Base-by-base conservation (phyloP, 352 stramenopile species). In the Phytophthora niederhauseri region DNA sequence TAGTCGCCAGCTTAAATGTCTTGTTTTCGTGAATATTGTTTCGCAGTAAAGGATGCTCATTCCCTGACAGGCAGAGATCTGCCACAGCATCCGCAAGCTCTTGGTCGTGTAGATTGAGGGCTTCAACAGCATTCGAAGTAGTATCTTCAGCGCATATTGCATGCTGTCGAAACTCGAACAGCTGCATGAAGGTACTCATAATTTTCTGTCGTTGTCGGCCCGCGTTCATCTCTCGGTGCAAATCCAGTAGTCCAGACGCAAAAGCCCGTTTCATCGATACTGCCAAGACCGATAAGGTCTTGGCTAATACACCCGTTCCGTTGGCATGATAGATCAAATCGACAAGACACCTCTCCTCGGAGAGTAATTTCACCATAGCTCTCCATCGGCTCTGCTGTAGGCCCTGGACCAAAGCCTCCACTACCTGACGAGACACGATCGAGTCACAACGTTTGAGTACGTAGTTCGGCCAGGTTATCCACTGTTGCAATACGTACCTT, bases 11-110 rank as follows among this genome's bases (percentile, higher is more conserved):
- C 22, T 62, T 70, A 61, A 87, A 89, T 24, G 70, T 78, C 45
- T 82, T 75, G 51, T 87, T 78, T 43, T 64, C 70, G 2, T 66
- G 61, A 51, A 76, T 45, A 26, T 63, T 61, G 50, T 45, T 43
- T 56, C 50, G 63, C 17, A 24, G 20, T 26, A 67, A 30, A 52
- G 57, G 56, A 8, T 11, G 76, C 24, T 83, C 78, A 43, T 70
- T 84, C 2, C 80, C 80, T 22, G 73, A 85, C 26, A 78, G 50
- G 24, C 72, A 84, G 15, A 88, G 45, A 17, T 81, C 76, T 15
- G 66, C 68, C 49, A 88, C 59, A 43, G 77, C 75, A 51, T 78
- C 45, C 9, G 73, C 76, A 36, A 88, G 58, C 6, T 63, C 66
- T 56, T 85, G 58, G 30, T 65, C 57, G 54, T 62, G 31, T 28